Percentiles rank a stretch among this genome's conserved stretches.
These are phyloP conservation scores for Euphorbia celastroides DNA, from an alignment of 441 rosid species.

Conservation along the genomic window DNA sequence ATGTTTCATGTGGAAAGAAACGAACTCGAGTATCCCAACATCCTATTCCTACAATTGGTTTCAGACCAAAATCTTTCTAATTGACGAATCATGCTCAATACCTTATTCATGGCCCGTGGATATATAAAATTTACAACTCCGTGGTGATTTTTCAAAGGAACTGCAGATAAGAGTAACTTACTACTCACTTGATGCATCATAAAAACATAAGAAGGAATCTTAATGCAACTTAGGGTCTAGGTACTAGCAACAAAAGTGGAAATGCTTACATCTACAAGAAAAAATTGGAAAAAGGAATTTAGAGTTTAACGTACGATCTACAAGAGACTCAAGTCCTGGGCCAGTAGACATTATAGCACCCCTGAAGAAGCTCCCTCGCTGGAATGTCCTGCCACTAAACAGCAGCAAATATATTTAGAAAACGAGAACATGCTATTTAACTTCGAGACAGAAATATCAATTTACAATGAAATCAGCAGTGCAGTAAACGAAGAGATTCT, in stretches of 20 bases:
- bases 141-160: background rate
- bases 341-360: constrained; percentile 48
- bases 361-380: background rate
- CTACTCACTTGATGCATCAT: background rate
- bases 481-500: background rate
- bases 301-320: constrained; percentile 48
- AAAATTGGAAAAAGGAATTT: background rate
- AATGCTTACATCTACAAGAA: background rate
- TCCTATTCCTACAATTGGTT: background rate
- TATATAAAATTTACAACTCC: background rate
- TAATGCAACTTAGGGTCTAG: background rate
- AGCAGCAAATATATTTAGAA: background rate
- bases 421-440: background rate
- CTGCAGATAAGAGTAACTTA: background rate
- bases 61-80: background rate
- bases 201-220: background rate
- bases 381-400: background rate
- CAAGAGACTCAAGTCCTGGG: constrained; percentile 80
- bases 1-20: background rate
- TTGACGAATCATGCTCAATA: background rate
- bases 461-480: background rate
- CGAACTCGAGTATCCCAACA: background rate
- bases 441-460: background rate
- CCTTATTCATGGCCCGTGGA: background rate
- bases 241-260: background rate